phyloP scores from a whole-genome alignment of 1,139 yeast species.

The Wickerhamiella infanticola region DNA sequence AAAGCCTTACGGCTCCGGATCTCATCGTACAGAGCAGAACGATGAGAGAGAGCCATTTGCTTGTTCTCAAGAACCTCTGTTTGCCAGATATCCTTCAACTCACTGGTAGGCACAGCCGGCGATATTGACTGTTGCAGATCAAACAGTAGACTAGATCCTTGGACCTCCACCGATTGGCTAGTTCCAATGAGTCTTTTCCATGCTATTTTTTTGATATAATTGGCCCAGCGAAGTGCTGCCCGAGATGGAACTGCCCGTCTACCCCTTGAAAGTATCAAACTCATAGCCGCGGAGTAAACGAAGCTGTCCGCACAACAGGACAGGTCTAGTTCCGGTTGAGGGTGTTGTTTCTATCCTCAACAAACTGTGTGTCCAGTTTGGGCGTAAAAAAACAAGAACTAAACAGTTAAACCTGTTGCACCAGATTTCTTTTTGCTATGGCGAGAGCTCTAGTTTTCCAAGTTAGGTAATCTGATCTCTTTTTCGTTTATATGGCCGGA shows the following conservation, averaged over 20 bases:
- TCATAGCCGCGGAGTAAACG: background rate
- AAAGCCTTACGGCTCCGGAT: background rate
- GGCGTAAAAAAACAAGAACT: background rate
- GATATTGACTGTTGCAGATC: too few relatives aligned
- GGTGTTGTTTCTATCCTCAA: too few relatives aligned
- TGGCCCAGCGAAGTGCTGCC: background rate
- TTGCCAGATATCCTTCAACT: background rate
- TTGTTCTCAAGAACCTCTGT: background rate
- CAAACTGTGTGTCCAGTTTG: too few relatives aligned
- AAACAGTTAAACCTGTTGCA: background rate
- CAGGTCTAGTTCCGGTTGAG: too few relatives aligned
- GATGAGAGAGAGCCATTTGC: background rate
- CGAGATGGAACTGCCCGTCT: background rate
- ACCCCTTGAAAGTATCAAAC: background rate
- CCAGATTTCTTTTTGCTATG: background rate
- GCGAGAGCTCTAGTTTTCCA: background rate
- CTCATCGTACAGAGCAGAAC: background rate
- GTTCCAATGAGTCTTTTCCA: too few relatives aligned
- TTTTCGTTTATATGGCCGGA: background rate
- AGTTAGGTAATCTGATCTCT: background rate
- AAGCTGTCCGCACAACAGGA: background rate
- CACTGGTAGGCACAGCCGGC: too few relatives aligned
- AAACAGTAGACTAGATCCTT: too few relatives aligned
- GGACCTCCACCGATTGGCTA: too few relatives aligned
- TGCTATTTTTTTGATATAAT: too few relatives aligned